Percentiles rank a stretch among this genome's conserved stretches.
Conservation (phyloP, 2,329 filamentous ascomycete species). For the Podosphaera aphanis region DNA sequence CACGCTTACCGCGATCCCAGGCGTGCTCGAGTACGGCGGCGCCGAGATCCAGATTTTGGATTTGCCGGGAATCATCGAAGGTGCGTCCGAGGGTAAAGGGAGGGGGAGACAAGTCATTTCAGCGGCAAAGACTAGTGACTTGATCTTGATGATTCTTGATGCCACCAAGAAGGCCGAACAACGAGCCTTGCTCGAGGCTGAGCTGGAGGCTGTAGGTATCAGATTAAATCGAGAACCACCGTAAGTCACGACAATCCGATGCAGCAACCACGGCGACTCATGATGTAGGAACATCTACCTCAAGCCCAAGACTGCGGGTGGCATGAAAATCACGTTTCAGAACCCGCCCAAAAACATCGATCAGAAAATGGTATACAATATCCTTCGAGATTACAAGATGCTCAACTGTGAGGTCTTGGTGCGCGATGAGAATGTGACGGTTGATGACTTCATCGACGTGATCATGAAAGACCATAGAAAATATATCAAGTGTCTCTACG, state of each 20-base stretch:
- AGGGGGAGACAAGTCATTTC: slow-evolving; percentile 90
- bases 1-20: slow-evolving; percentile 87
- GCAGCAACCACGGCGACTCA: neutral
- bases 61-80: slow-evolving; percentile 94
- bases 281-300: slow-evolving; percentile 70
- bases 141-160: slow-evolving; percentile 92
- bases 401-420: slow-evolving; percentile 92
- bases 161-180: slow-evolving; percentile 94
- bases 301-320: slow-evolving; percentile 83
- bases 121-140: slow-evolving; percentile 90
- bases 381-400: slow-evolving; percentile 94
- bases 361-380: slow-evolving; percentile 96
- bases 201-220: slow-evolving; percentile 88
- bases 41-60: slow-evolving; percentile 96
- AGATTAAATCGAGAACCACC: slow-evolving; percentile 77
- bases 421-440: slow-evolving; percentile 80
- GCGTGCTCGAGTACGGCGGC: slow-evolving; percentile 89
- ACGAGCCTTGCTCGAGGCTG: slow-evolving; percentile 65
- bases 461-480: slow-evolving; percentile 99
- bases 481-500: slow-evolving; percentile 84
- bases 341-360: slow-evolving; percentile 72
- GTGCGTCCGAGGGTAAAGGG: slow-evolving; percentile 85
- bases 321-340: slow-evolving; percentile 97
- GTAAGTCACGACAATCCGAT: slow-evolving; percentile 25
- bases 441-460: slow-evolving; percentile 96